These are phyloP conservation scores for Gossypioides kirkii DNA, from an alignment of 345 rosid genomes.

Conservation along the genomic window DNA sequence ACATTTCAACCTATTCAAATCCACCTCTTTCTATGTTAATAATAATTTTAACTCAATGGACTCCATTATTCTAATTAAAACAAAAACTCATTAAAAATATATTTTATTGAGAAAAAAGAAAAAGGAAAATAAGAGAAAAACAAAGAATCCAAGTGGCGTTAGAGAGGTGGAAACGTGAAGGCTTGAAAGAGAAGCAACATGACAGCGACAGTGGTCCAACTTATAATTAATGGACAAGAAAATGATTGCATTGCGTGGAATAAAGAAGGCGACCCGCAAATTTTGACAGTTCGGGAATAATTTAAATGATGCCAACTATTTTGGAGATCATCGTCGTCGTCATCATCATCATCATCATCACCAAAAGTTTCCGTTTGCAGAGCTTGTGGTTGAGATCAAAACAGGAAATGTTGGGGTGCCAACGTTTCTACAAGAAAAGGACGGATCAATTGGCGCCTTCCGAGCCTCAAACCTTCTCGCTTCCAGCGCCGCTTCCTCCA, in stretches of 20 bases:
- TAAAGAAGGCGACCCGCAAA: neutral
- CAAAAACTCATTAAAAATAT: too few species aligned
- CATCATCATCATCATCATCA: neutral
- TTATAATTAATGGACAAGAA: neutral
- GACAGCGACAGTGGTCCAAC: neutral
- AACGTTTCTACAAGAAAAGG: slow-evolving; percentile 44
- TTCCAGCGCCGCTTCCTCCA: slow-evolving; percentile 58
- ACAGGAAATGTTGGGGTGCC: slow-evolving; percentile 45
- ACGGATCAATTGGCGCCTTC: slow-evolving; percentile 22
- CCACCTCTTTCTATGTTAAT: too few species aligned
- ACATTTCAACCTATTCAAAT: too few species aligned
- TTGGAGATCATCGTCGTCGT: neutral
- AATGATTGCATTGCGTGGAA: neutral
- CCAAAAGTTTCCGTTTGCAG: neutral
- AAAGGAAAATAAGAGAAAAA: too few species aligned
- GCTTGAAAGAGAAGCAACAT: neutral
- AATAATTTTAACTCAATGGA: too few species aligned
- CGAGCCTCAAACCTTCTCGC: slow-evolving; percentile 48
- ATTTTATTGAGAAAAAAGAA: too few species aligned
- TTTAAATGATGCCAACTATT: neutral
- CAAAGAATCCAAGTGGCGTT: too few species aligned
- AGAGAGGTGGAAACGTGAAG: neutral
- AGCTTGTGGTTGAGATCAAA: neutral
- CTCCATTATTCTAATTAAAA: too few species aligned
- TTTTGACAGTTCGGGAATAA: neutral